phyloP scores from a whole-genome alignment of 2,329 filamentous ascomycete species.

The Davidsoniella neocaledoniae region DNA sequence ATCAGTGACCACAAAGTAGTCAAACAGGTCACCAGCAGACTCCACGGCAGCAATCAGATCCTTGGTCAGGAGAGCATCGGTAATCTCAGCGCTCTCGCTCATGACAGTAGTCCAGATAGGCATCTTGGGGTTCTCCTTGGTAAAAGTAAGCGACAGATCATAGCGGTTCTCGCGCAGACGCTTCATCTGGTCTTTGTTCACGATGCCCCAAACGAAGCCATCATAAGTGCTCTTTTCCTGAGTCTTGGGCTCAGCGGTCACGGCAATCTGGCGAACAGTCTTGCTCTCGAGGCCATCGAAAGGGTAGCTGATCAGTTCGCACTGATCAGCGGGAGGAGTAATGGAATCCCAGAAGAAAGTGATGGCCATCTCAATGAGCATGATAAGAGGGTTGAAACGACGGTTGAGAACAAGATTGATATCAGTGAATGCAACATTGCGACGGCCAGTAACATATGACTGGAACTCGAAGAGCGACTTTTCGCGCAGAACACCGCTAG shows the following conservation, averaged over 20 bases:
- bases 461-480: conserved; percentile 75
- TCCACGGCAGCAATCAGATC: conserved; percentile 70
- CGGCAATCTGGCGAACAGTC: conserved; percentile 50
- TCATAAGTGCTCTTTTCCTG: conserved; percentile 58
- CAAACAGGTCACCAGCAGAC: conserved; percentile 58
- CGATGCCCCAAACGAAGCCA: conserved; percentile 84
- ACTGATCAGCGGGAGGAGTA: conserved; percentile 48
- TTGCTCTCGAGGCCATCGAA: conserved; percentile 85
- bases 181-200: conserved; percentile 92
- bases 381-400: conserved; percentile 63
- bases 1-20: conserved; percentile 79
- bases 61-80: conserved; percentile 69
- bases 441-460: conserved; percentile 76
- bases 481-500: conserved; percentile 51
- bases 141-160: conserved; percentile 80
- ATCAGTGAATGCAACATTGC: conserved; percentile 85
- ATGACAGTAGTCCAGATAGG: conserved; percentile 84
- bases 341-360: conserved; percentile 70
- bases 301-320: conserved; percentile 65
- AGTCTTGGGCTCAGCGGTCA: conserved; percentile 36
- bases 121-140: conserved; percentile 83
- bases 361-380: conserved; percentile 44
- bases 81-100: conserved; percentile 93
- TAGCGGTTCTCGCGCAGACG: conserved; percentile 80
- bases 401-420: conserved; percentile 67